Conservation (phyloP, 164 flowering plant species). For the Litsea cubeba region DNA sequence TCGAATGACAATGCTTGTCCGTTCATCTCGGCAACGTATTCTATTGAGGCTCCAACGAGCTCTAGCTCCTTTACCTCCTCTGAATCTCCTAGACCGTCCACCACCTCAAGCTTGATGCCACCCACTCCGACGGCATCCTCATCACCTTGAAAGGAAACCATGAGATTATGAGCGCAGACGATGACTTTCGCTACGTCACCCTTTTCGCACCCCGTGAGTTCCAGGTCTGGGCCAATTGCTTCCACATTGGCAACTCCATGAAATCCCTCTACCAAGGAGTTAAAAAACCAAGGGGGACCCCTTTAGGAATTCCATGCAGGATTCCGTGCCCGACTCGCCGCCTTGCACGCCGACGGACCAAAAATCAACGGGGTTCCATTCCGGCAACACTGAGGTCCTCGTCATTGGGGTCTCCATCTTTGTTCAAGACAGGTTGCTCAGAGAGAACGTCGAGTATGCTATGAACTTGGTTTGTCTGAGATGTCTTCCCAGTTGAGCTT, state of each 20-base stretch:
- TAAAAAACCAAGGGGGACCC: conserved; percentile 10
- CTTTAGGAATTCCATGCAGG: no score
- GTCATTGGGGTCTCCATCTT: no score
- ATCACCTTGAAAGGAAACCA: conserved; percentile 88
- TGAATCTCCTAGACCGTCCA: conserved; percentile 32
- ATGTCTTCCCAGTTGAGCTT: no score
- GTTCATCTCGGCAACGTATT: conserved; percentile 91
- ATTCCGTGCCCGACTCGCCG: no score
- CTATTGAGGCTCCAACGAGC: conserved; percentile 86
- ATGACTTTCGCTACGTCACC: conserved; percentile 69
- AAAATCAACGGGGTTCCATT: no score
- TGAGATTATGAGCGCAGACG: conserved; percentile 82
- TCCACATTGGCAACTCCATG: conserved; percentile 45
- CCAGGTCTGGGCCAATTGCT: conserved; percentile 70
- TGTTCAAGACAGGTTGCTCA: no score
- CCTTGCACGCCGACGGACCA: no score
- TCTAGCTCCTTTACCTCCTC: conserved; percentile 53
- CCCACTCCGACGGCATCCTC: conserved; percentile 41
- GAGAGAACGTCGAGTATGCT: no score
- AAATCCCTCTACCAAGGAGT: conserved; percentile 47
- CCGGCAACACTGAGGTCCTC: no score
- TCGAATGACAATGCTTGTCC: conserved; percentile 3
- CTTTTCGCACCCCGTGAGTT: conserved; percentile 54
- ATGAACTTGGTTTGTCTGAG: no score
- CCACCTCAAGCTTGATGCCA: conserved; percentile 64